Conservation (phyloP, 2,329 filamentous ascomycete species). For the Trichophyton benhamiae region DNA sequence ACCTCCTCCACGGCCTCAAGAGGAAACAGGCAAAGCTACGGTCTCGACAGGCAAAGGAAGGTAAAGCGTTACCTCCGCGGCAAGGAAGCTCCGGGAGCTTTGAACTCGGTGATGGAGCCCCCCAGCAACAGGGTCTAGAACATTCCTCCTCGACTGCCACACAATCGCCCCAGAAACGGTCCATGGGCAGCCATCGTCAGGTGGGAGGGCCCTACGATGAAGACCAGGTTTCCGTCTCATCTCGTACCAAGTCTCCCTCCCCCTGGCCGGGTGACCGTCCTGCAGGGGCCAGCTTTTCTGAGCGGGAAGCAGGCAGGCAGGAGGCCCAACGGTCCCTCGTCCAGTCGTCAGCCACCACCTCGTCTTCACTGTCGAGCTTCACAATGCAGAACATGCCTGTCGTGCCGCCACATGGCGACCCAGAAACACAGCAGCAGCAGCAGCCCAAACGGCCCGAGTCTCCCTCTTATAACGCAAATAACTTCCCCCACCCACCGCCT, state of each 20-base stretch:
- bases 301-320: constrained; percentile 29
- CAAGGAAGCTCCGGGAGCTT: constrained; percentile 39
- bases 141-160: constrained; percentile 16
- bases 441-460: constrained; percentile 19
- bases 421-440: constrained; percentile 5
- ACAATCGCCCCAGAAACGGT: constrained; percentile 24
- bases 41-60: constrained; percentile 42
- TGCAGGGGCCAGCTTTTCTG: constrained; percentile 22
- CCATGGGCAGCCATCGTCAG: constrained; percentile 11
- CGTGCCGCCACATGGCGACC: constrained; percentile 54
- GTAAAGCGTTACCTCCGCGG: constrained; percentile 26
- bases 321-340: constrained; percentile 28
- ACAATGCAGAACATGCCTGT: constrained; percentile 66
- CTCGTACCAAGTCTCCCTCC: constrained; percentile 18
- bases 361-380: constrained; percentile 45
- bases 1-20: constrained; percentile 87
- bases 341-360: constrained; percentile 6
- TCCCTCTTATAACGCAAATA: constrained; percentile 15
- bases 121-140: constrained; percentile 35
- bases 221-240: constrained; percentile 18
- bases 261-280: constrained; percentile 18
- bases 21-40: constrained; percentile 85
- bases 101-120: constrained; percentile 31
- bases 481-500: constrained; percentile 48
- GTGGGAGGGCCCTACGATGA: constrained; percentile 28